A percentile compares a stretch with the other conserved stretches of the same genome.
Conservation (phyloP, 83 land plant genomes). For the Diphasiastrum complanatum region DNA sequence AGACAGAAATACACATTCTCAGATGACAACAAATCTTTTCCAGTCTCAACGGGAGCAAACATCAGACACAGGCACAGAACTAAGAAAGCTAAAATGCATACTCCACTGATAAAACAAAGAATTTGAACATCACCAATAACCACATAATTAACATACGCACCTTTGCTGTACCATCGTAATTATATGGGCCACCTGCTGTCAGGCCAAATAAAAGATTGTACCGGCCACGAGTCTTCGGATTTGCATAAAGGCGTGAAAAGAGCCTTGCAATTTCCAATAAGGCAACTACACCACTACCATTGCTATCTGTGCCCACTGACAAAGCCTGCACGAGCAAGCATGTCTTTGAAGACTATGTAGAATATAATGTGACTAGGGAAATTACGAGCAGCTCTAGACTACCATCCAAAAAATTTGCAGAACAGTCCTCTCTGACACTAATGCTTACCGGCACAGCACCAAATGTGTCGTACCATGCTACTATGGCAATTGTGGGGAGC, state of each 20-base stretch:
- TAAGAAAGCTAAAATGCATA: too few species aligned
- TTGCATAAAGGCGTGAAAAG: conserved; percentile 84
- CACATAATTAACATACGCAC: too few species aligned
- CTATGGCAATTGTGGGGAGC: conserved; percentile 93
- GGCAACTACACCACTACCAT: conserved; percentile 82
- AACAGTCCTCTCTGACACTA: not conserved
- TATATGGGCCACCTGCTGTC: conserved; percentile 94
- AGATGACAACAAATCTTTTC: too few species aligned
- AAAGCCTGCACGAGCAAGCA: conserved; percentile 77
- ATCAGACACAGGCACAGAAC: too few species aligned
- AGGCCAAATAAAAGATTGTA: conserved; percentile 88
- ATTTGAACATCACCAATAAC: too few species aligned
- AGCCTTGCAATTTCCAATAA: conserved; percentile 85
- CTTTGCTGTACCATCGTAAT: conserved; percentile 94
- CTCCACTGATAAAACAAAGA: too few species aligned
- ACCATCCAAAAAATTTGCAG: not conserved
- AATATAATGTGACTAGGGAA: not conserved
- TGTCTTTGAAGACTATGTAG: too few species aligned
- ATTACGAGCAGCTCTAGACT: not conserved
- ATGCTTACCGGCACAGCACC: conserved; percentile 91
- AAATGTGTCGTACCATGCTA: conserved; percentile 96
- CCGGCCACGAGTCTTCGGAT: conserved; percentile 78
- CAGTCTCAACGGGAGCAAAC: too few species aligned
- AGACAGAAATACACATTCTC: too few species aligned
- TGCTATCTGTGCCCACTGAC: conserved; percentile 88